Base-by-base conservation (phyloP, 306 rosid genomes). In the Rosa rugosa region DNA sequence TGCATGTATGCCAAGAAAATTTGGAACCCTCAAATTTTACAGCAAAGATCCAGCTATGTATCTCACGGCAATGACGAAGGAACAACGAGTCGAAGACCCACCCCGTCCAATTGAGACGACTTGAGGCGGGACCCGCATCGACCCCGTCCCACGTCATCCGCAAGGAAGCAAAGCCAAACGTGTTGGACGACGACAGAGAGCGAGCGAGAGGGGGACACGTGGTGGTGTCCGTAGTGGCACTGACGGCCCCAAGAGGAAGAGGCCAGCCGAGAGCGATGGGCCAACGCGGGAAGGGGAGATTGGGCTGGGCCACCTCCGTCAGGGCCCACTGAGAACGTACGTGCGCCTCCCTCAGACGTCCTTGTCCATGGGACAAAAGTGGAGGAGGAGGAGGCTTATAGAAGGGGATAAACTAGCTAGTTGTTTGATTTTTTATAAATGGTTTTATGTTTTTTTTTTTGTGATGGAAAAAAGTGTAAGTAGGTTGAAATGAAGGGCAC, bases 311-410 rank as follows among this genome's bases (percentile, higher is more conserved):
- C 27, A n/a, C 66, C 27, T 20, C 31, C 10, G 5, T n/a, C 1
- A 0, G 71, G 83, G 22, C 84, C 86, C 80, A 60, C 83, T 13
- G 0, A 1, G 3, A 67, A 53, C 84, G 87, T 88, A 77, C 95
- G 90, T 88, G 92, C 86, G 85, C 84, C 34, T 73, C 88, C 75
- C 84, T 8, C 76, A 65, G 72, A 76, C 67, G 85, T 86, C 92
- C 40, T 79, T 73, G 77, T 81, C 85, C 8, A 18, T 18, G 56
- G 12, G 38, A 13, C 50, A 11, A 17, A 68, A 54, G 34, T n/a
- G 53, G 31, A 59, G 45, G 42, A 59, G 45, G 42, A 5, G 18
- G 41, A 62, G 13, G 57, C 20, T 1, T 3, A 0, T 8, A 53
- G 59, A 53, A 53, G 59, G 17, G 23, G 23, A 18, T 2, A 25